Evolutionary conservation across 768 basidiomycete species (phyloP), one percentile per base, ranked within the genome.

Genomic region (Calocybe gangraenosa): DNA sequence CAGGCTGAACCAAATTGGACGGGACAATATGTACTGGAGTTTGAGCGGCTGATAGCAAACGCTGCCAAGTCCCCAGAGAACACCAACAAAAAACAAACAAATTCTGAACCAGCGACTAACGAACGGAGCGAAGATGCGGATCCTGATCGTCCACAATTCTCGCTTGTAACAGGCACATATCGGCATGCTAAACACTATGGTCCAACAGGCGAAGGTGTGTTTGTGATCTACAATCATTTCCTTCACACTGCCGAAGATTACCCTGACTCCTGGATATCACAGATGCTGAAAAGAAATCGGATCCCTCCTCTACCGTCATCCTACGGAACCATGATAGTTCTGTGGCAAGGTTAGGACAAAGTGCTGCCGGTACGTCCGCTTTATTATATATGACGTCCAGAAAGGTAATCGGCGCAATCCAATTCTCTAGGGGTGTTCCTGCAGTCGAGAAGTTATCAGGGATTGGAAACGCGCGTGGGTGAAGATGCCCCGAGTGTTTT

Each of bases 81-180:
- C 32, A 9, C 23, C 40, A 43, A 51, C 3, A 14, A 20, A n/a
- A 6, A 30, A 11, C 7, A 43, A 32, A 17, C 35, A 22, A 9
- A 13, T 31, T 9, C 34, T 35, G 18, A 50, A 22, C 28, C 58
- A 63, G 8, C n/a, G 65, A 62, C 22, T 56, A 35, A 7, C 5
- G 34, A 35, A 57, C 18, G 64, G 58, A n/a, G n/a, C 10, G 62
- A 67, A 13, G 75, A 72, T 1, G 69, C 64, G 17, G 87, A 91
- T 55, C 63, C 67, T 3, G 90, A 92, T 49, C 73, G 70, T 44
- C 93, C 93, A 0, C 73, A 81, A 11, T 97, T 95, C 63, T 96
- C 93, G 0, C 75, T 93, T 2, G 66, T 87, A 2, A 92, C 87
- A 0, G 95, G 95, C 10, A 87, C 76, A 48, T 95, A 94, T 58